Evolutionary conservation across 768 basidiomycete genomes (phyloP).

Genomic region (Suillus occidentalis): DNA sequence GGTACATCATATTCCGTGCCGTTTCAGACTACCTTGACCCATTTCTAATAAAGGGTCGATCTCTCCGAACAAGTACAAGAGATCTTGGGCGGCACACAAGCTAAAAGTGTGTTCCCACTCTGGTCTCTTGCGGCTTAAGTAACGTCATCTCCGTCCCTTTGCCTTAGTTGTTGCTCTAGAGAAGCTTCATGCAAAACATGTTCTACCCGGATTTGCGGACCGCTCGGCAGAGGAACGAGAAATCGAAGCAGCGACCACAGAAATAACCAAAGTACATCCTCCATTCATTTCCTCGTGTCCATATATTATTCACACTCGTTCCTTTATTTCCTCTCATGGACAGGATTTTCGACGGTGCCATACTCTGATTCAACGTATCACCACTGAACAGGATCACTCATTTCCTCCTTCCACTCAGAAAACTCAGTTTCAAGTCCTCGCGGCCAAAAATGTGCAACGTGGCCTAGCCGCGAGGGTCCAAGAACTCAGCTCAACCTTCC

Average conservation of each 20-base stretch:
- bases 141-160: conserved; percentile 15
- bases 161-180: conserved; percentile 80
- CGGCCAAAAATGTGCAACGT: conserved; percentile 93
- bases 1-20: conserved; percentile 48
- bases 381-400: conserved; percentile 51
- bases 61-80: conserved; percentile 86
- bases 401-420: conserved; percentile 58
- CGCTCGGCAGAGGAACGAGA: conserved; percentile 91
- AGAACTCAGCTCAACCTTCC: conserved; percentile 85
- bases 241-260: conserved; percentile 81
- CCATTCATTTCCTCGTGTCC: conserved; percentile 13
- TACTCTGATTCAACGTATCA: conserved; percentile 68
- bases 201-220: conserved; percentile 95
- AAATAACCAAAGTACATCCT: conserved; percentile 78
- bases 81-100: conserved; percentile 62
- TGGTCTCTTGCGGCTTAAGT: conserved; percentile 11
- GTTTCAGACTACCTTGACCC: neutral
- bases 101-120: conserved; percentile 67
- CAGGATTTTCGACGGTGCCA: conserved; percentile 44
- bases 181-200: conserved; percentile 94
- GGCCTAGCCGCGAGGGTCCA: conserved; percentile 96
- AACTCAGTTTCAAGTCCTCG: conserved; percentile 53
- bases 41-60: conserved; percentile 72
- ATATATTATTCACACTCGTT: conserved; percentile 11
- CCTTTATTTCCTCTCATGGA: conserved; percentile 12